phyloP scores from a whole-genome alignment of 495 filamentous ascomycete genomes.

The Tuber calosporum region DNA sequence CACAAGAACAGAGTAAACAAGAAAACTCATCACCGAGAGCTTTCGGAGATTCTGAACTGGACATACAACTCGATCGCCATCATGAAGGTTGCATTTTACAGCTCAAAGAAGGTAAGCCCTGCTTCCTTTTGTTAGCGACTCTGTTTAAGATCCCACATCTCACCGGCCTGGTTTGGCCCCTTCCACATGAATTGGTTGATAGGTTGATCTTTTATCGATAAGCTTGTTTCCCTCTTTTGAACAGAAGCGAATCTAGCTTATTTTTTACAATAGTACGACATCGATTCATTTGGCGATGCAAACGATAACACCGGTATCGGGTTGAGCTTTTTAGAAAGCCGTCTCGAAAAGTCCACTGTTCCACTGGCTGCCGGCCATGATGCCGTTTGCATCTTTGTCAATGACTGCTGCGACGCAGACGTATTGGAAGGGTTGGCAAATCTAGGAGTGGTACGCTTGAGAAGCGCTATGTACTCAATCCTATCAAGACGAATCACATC shows the following conservation, averaged over 20 bases:
- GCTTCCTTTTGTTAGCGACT: not conserved
- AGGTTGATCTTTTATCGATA: slow-evolving; percentile 21
- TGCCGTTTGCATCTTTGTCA: slow-evolving; percentile 66
- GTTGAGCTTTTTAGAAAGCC: slow-evolving; percentile 34
- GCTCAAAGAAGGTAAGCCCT: slow-evolving; percentile 37
- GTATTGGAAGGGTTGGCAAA: slow-evolving; percentile 50
- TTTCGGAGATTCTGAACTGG: not conserved
- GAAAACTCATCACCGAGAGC: not conserved
- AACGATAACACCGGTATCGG: slow-evolving; percentile 24
- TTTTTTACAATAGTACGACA: slow-evolving; percentile 34
- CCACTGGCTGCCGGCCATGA: slow-evolving; percentile 50
- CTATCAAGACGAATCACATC: slow-evolving; percentile 1
- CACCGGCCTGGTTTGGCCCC: not conserved
- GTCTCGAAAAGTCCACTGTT: slow-evolving; percentile 46
- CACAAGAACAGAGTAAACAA: not conserved
- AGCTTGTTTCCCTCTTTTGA: slow-evolving; percentile 6
- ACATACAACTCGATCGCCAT: not conserved
- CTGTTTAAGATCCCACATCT: not conserved
- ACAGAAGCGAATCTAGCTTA: slow-evolving; percentile 9
- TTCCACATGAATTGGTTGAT: not conserved
- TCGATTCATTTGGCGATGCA: slow-evolving; percentile 31
- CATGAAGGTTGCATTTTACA: slow-evolving; percentile 41
- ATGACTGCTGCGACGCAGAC: slow-evolving; percentile 51
- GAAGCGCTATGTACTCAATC: not conserved
- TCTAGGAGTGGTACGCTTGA: slow-evolving; percentile 44